phyloP scores from a whole-genome alignment of 305 asterid species.

The Rubia occidens region DNA sequence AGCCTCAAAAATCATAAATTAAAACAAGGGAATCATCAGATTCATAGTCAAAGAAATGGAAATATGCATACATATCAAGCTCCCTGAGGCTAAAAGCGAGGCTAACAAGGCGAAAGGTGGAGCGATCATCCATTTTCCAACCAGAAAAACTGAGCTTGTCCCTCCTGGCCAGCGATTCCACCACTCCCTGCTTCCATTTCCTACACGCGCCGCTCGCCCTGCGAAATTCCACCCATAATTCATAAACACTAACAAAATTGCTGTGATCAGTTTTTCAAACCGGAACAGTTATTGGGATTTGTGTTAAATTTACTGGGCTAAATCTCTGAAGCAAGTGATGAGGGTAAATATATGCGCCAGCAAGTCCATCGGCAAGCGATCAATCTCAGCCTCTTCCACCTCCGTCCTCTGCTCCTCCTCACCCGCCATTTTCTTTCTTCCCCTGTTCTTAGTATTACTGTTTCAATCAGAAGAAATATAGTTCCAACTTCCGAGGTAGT shows the following conservation, averaged over 20 bases:
- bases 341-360: conserved; percentile 70
- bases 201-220: conserved; percentile 64
- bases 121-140: conserved; percentile 77
- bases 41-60: too few relatives aligned
- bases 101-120: conserved; percentile 64
- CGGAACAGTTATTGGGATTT: neutral
- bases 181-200: conserved; percentile 85
- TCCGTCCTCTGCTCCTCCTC: conserved; percentile 19
- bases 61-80: conserved; percentile 55
- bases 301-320: conserved; percentile 48
- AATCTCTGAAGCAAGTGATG: conserved; percentile 62
- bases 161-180: conserved; percentile 57
- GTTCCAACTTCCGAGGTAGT: neutral
- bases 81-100: conserved; percentile 72
- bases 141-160: conserved; percentile 67
- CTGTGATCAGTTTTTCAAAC: neutral
- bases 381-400: conserved; percentile 50
- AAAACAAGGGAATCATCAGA: neutral
- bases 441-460: neutral
- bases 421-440: conserved; percentile 17
- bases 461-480: neutral
- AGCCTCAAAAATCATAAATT: neutral
- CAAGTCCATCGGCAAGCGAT: conserved; percentile 67
- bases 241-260: neutral
- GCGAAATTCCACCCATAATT: conserved; percentile 3